Percentiles rank a stretch among this genome's conserved stretches.
Evolutionary conservation across 2,329 filamentous ascomycete species (phyloP).

Genomic region (Diaporthe longicolla): DNA sequence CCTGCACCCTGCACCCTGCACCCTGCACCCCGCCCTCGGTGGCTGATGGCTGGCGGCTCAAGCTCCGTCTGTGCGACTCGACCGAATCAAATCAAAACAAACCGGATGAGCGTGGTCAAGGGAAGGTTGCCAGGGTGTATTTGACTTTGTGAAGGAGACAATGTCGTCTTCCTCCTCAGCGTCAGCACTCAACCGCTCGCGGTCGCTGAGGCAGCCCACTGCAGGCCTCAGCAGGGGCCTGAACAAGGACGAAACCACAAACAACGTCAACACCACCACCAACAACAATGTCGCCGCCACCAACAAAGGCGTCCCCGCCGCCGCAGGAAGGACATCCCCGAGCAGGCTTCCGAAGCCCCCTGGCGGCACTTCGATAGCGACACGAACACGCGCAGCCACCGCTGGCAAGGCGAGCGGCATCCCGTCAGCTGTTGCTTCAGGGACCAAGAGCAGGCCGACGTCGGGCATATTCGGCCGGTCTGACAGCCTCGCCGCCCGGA

Average conservation of each 20-base stretch:
- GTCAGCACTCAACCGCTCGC: conserved; percentile 37
- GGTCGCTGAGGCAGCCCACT: conserved; percentile 40
- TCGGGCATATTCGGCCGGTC: conserved; percentile 46
- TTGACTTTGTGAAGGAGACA: conserved; percentile 23
- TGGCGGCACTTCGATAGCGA: conserved; percentile 51
- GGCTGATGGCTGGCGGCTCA: no score
- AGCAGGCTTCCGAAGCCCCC: conserved; percentile 65
- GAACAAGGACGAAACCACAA: conserved; percentile 32
- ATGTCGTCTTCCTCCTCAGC: conserved; percentile 40
- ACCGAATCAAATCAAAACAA: conserved; percentile 29
- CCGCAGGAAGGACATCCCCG: conserved; percentile 55
- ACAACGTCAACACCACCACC: conserved; percentile 26
- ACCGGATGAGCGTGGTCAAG: conserved; percentile 9
- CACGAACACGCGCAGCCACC: conserved; percentile 43
- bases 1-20: neutral
- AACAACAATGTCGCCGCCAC: conserved; percentile 11
- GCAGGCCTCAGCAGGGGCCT: conserved; percentile 35
- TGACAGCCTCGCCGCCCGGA: conserved; percentile 43
- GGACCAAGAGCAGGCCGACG: conserved; percentile 42
- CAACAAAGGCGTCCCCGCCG: conserved; percentile 4
- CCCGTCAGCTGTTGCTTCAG: neutral
- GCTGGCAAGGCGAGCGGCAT: conserved; percentile 10
- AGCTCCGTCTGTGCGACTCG: conserved; percentile 22
- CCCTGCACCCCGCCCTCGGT: neutral
- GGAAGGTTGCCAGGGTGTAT: conserved; percentile 13